Conservation (phyloP, 768 basidiomycete species). For the Porphyrellus cyaneotinctus region DNA sequence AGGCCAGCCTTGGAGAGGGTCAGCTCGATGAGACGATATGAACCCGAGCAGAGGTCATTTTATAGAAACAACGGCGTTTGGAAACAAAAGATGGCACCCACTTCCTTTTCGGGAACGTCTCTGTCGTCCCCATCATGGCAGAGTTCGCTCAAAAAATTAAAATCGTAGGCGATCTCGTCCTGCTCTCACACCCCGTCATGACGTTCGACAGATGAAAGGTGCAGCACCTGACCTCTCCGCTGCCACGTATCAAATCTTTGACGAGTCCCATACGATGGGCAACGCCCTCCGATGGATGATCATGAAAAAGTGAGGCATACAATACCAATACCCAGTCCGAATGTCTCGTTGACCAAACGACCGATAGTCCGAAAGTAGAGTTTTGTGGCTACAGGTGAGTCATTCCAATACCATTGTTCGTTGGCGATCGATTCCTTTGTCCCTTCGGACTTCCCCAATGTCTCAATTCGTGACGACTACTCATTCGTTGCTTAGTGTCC, state of each 20-base stretch:
- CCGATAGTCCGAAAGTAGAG: conserved; percentile 88
- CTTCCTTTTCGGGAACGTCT: conserved; percentile 9
- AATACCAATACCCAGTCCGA: not conserved
- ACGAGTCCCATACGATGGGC: conserved; percentile 95
- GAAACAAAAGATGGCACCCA: not conserved
- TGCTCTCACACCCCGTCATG: conserved; percentile 1
- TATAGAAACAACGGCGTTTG: conserved; percentile 16
- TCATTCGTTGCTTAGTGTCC: conserved; percentile 34
- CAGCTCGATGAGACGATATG: not conserved
- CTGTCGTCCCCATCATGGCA: conserved; percentile 22
- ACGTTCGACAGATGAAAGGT: conserved; percentile 68
- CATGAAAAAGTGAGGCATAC: conserved; percentile 87
- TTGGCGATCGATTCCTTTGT: conserved; percentile 13
- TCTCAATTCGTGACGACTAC: not conserved
- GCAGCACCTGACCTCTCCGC: conserved; percentile 78
- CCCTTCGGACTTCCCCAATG: not conserved
- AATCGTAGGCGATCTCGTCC: conserved; percentile 23
- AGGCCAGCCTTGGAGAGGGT: conserved; percentile 19
- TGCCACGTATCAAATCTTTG: conserved; percentile 86
- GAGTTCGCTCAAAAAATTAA: conserved; percentile 30
- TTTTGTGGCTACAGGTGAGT: conserved; percentile 95
- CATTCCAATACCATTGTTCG: not conserved
- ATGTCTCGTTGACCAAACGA: conserved; percentile 5
- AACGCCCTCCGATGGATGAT: conserved; percentile 96
- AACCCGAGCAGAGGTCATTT: not conserved